Percentiles rank a stretch among this genome's conserved stretches.
Conservation (phyloP, 1,284 basidiomycete genomes). For the Coniferiporia sulphurascens region DNA sequence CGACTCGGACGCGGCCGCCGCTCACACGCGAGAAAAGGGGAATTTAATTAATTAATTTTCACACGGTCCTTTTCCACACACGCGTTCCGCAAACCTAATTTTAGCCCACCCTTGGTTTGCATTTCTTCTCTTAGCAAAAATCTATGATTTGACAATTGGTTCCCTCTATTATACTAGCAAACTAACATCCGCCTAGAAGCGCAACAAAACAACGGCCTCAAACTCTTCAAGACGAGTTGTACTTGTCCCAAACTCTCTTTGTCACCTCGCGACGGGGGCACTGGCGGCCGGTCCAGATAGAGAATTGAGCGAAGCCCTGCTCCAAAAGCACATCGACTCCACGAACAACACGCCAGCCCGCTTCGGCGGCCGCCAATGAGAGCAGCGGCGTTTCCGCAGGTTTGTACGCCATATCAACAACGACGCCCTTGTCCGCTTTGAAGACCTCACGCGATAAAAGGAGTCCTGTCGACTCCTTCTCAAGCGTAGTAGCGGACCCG, state of each 20-base stretch:
- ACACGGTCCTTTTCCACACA: too few species aligned
- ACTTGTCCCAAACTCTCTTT: slow-evolving; percentile 45
- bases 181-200: too few species aligned
- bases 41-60: too few species aligned
- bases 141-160: too few species aligned
- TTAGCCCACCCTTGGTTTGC: too few species aligned
- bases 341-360: slow-evolving; percentile 85
- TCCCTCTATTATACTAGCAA: too few species aligned
- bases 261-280: slow-evolving; percentile 48
- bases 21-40: too few species aligned
- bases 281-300: slow-evolving; percentile 46
- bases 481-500: slow-evolving; percentile 57
- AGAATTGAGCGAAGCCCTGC: slow-evolving; percentile 47
- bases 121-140: too few species aligned
- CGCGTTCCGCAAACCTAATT: too few species aligned
- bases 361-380: slow-evolving; percentile 69
- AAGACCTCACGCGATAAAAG: slow-evolving; percentile 56
- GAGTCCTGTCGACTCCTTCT: slow-evolving; percentile 36
- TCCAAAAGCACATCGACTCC: slow-evolving; percentile 68
- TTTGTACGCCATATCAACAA: slow-evolving; percentile 91
- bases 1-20: too few species aligned
- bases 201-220: too few species aligned
- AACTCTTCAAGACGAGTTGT: slow-evolving; percentile 23
- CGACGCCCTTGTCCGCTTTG: slow-evolving; percentile 49
- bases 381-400: slow-evolving; percentile 73